Base-by-base conservation (phyloP, 148 eudicot species). In the Arbutus unedo region DNA sequence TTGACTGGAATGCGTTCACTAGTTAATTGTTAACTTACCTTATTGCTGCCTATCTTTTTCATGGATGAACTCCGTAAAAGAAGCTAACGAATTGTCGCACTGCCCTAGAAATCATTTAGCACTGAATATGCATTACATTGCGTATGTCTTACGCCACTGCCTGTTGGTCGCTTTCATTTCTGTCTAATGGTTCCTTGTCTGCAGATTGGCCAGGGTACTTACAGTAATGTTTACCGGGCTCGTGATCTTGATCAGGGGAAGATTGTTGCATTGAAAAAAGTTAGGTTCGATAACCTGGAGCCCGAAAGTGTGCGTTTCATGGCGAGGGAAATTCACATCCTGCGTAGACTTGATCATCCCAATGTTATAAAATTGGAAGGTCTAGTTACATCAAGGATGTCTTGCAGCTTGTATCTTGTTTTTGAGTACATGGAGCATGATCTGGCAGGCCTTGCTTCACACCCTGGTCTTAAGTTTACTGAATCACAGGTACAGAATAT, bases 371-470 rank as follows among this genome's bases (percentile, higher is more conserved):
- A 94, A 73, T 54, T 94, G 85, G 98, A 94, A 89, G 98, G 95
- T 83, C 87, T 94, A 53, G 95, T 92, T 80, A 92, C 95, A 1
- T 92, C 94, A 74, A 87, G 95, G 86, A 92, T 89, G 93, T 94
- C 98, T 57, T 90, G 94, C 87, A 94, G 95, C 87, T 82, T 94
- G 82, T 94, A 92, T 87, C 98, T 94, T 86, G 94, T 91, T 81
- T 90, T 94, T 78, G 98, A 94, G 87, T 94, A 94, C 82, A 94
- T 94, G 95, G 95, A 94, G 82, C 95, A 94, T 83, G 95, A 94
- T 84, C 88, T 94, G 79, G 93, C 93, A 18, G 94, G 98, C 79
- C 98, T 94, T 70, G 93, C 98, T 72, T 89, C 95, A 6, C 95
- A 90, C 78, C 98, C 95, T 71, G 86, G 91, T 77, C 83, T 90